These are phyloP conservation scores for Raddia guianensis DNA, from an alignment of 176 grass and related monocot genomes.

Conservation along the genomic window DNA sequence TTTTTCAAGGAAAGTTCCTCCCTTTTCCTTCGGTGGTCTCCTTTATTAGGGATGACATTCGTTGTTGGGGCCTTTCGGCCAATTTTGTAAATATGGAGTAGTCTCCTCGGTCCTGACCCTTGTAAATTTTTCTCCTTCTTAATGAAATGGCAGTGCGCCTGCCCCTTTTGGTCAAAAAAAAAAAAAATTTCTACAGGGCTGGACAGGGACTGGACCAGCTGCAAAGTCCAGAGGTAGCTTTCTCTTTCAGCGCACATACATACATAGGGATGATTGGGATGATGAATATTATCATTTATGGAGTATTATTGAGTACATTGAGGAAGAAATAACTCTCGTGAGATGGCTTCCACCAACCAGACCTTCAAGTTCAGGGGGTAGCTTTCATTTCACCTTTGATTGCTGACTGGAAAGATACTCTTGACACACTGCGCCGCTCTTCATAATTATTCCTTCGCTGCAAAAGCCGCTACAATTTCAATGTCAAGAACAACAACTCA, in stretches of 20 bases:
- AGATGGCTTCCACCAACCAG: constrained; percentile 30
- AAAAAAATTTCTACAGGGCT: constrained; percentile 2
- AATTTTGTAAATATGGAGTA: too few species aligned
- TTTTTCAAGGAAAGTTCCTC: too few species aligned
- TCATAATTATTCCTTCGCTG: not conserved
- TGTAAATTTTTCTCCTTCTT: too few species aligned
- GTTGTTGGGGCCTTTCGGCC: too few species aligned
- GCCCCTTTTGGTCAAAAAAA: too few species aligned
- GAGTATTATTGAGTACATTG: not conserved
- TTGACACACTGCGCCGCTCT: not conserved
- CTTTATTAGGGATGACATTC: too few species aligned
- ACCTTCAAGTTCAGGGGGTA: not conserved
- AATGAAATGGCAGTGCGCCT: too few species aligned
- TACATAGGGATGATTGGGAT: too few species aligned
- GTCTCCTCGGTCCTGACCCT: too few species aligned
- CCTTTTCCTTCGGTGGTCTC: too few species aligned
- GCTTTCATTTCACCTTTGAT: constrained; percentile 17
- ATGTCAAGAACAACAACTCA: not conserved
- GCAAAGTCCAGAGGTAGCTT: constrained; percentile 34
- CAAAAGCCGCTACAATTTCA: not conserved
- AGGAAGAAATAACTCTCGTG: not conserved
- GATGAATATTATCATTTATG: too few species aligned
- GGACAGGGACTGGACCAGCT: not conserved
- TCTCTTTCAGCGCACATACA: constrained; percentile 24
- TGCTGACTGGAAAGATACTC: not conserved